Evolutionary conservation across 805 yeast species (phyloP).

Genomic region (Nakazawaea ambrosiae): DNA sequence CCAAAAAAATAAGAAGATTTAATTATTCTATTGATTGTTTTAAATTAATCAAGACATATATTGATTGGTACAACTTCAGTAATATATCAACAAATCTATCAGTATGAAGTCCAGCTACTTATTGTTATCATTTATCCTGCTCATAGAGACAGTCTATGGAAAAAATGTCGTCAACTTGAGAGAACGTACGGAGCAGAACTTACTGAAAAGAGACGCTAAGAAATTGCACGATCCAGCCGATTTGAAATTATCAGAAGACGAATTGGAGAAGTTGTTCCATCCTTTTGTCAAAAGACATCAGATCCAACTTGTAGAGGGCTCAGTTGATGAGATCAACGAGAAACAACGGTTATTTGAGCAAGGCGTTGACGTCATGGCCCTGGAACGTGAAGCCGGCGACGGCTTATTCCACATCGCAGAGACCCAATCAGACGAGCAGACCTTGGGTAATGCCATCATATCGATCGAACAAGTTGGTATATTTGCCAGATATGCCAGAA

Average conservation of each 20-base stretch:
- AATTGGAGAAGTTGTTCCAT: slow-evolving; percentile 4
- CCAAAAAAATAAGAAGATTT: neutral
- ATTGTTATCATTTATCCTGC: too few relatives aligned
- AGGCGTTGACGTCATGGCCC: slow-evolving; percentile 1
- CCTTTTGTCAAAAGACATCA: slow-evolving; percentile 7
- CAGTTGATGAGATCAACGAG: slow-evolving; percentile 5
- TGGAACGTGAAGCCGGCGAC: neutral
- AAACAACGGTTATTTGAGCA: slow-evolving; percentile 4
- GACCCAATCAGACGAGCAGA: neutral
- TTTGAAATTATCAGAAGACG: slow-evolving; percentile 6
- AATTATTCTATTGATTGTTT: too few relatives aligned
- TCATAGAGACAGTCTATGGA: neutral
- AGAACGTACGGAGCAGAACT: neutral
- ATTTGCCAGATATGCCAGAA: slow-evolving; percentile 1
- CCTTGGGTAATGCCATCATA: slow-evolving; percentile 3
- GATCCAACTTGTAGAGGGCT: slow-evolving; percentile 1
- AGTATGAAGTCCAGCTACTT: slow-evolving; percentile 1
- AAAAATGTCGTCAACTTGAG: slow-evolving; percentile 7
- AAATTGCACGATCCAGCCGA: slow-evolving; percentile 1
- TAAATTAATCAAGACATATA: too few relatives aligned
- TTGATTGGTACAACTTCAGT: too few relatives aligned
- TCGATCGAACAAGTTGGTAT: neutral
- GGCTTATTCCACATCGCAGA: slow-evolving; percentile 3
- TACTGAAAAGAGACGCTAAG: slow-evolving; percentile 9
- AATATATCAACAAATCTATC: too few relatives aligned